Base-by-base conservation (phyloP, 2,329 filamentous ascomycete genomes). In the Drechslerella stenobrocha region DNA sequence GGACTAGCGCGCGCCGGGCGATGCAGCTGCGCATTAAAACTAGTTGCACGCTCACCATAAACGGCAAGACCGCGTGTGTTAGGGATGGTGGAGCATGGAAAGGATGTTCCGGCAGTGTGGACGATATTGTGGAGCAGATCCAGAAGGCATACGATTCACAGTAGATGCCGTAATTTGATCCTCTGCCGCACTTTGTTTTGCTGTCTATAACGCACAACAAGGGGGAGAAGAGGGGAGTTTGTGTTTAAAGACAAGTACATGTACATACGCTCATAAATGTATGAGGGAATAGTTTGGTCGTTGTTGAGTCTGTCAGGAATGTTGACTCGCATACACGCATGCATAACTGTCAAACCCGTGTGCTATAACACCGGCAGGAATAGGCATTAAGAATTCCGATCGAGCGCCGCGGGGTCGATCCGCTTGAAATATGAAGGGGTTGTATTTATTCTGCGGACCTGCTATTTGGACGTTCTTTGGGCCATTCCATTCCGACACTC, bases 51-150 rank as follows among this genome's bases (percentile, higher is more conserved):
- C 83, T 93, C 55, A 83, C 92, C 50, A 78, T 98, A 48, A 81
- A 95, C 74, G 81, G 89, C 58, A 80, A 92, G 75, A 80, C 88
- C 57, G 89, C 93, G 79, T 98, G 93, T 77, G 83, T 97, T 70
- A 82, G 87, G 51, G 91, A 97, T 75, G 83, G 78, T 22, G 87
- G 86, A 9, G 75, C 87, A 73, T 97, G 91, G 90, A 86, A 79
- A 11, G 55, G 55, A 2, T 67, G 55, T 52, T 50, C 44, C 15
- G 55, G 63, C 3, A 66, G 22, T 15, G 34, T 47, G 3, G 42
- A 67, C n/a, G 55, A 67, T n/a, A n/a, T 67, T 48, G 35, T 60
- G 22, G 13, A 26, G 15, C 37, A 60, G n/a, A 50, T 67, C 20
- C 30, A 67, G 32, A 44, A 32, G 11, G 44, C 50, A n/a, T 67